These are phyloP conservation scores for Pseudogymnoascus verrucosus DNA, from an alignment of 2,329 filamentous ascomycete genomes.

Conservation along the genomic window DNA sequence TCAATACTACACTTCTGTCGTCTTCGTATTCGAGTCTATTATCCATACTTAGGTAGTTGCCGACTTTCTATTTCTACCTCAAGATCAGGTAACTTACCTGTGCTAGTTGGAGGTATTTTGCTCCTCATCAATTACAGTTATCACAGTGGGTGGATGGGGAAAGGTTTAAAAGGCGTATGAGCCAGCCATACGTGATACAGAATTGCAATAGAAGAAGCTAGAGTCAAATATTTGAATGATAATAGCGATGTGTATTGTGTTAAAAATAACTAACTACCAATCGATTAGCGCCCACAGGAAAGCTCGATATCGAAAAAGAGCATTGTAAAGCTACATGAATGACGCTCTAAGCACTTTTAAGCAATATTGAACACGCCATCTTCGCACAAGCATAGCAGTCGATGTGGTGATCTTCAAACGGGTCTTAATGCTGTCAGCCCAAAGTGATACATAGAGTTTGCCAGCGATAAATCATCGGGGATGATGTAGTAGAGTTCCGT, in stretches of 20 bases:
- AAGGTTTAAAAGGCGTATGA: not conserved
- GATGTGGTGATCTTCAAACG: not conserved
- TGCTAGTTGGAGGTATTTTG: not conserved
- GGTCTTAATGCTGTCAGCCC: not conserved
- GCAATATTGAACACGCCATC: not conserved
- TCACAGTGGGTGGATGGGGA: not conserved
- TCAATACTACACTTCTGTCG: not conserved
- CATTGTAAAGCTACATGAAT: not conserved
- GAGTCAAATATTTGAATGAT: not conserved
- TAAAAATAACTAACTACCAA: constrained; percentile 4
- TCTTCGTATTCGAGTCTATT: not conserved
- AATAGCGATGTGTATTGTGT: constrained; percentile 1
- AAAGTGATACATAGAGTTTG: not conserved
- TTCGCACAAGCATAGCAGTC: not conserved
- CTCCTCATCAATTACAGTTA: not conserved
- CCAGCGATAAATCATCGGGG: not conserved
- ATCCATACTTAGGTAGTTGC: not conserved
- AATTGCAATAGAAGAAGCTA: too few species aligned
- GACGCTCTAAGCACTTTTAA: not conserved
- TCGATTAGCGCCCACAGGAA: not conserved
- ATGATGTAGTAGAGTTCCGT: not conserved
- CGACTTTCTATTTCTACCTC: not conserved
- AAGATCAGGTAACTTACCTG: not conserved
- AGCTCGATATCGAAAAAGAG: not conserved
- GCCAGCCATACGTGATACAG: not conserved